Conservation (phyloP, 1,139 yeast genomes). For the Oligophagozyma castellii region DNA sequence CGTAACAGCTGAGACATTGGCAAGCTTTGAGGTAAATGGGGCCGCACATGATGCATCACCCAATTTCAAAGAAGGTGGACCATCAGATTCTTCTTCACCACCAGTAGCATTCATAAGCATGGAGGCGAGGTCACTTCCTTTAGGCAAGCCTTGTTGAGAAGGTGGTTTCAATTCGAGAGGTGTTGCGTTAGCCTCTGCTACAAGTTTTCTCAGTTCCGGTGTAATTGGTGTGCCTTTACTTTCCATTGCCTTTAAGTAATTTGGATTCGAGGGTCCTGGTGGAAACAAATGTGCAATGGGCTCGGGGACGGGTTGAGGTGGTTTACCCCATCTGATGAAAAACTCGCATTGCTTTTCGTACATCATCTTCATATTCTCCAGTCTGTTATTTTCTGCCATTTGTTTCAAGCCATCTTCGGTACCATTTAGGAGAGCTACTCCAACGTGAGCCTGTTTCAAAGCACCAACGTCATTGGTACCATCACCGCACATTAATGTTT, state of each 20-base stretch:
- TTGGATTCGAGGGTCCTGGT: constrained; percentile 87
- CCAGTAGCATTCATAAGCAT: constrained; percentile 56
- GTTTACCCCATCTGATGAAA: constrained; percentile 70
- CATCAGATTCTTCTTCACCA: constrained; percentile 63
- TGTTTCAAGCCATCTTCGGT: constrained; percentile 90
- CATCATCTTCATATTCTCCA: constrained; percentile 49
- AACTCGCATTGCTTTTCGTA: constrained; percentile 77
- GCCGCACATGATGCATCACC: constrained; percentile 99
- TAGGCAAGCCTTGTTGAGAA: constrained; percentile 19
- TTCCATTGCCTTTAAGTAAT: constrained; percentile 75
- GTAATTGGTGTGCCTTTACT: constrained; percentile 66
- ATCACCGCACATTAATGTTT: constrained; percentile 98
- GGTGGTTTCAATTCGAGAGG: constrained; percentile 22
- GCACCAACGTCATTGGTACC: constrained; percentile 99
- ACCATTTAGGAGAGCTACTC: constrained; percentile 93
- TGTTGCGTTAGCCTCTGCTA: constrained; percentile 27
- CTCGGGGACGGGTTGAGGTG: constrained; percentile 73
- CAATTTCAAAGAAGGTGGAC: constrained; percentile 82
- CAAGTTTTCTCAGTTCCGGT: constrained; percentile 48
- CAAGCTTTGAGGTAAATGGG: constrained; percentile 89
- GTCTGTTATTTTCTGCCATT: constrained; percentile 66
- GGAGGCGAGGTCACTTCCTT: constrained; percentile 54
- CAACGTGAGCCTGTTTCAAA: constrained; percentile 93
- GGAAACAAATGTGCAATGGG: constrained; percentile 89
- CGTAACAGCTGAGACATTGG: constrained; percentile 86